Conservation (phyloP, 768 basidiomycete genomes). For the Tulasnella sp. region DNA sequence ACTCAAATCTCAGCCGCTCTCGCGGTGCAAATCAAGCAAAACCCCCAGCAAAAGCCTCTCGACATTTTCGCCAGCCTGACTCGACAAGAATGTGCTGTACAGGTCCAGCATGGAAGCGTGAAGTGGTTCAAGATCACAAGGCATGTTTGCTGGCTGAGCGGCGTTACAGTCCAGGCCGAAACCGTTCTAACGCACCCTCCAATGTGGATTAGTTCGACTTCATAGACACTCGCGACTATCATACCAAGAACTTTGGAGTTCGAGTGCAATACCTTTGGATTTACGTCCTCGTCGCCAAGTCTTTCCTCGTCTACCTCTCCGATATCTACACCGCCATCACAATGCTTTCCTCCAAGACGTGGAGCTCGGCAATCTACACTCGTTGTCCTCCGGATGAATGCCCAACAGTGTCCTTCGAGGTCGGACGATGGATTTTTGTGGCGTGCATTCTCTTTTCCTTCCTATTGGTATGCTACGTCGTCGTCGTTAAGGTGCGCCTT, state of each 20-base stretch:
- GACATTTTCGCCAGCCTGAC: neutral
- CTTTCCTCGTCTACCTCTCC: conserved; percentile 89
- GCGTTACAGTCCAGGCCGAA: neutral
- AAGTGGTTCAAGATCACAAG: conserved; percentile 96
- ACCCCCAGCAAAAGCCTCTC: neutral
- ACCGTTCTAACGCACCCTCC: neutral
- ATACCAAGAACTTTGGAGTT: conserved; percentile 75
- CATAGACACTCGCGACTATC: conserved; percentile 82
- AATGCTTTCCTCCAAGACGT: conserved; percentile 82
- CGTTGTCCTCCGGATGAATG: conserved; percentile 55
- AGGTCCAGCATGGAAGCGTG: conserved; percentile 88
- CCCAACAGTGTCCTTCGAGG: conserved; percentile 64
- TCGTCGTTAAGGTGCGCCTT: neutral
- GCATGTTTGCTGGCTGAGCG: conserved; percentile 31
- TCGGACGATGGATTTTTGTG: conserved; percentile 94
- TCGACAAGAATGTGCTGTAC: conserved; percentile 41
- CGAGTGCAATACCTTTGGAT: conserved; percentile 83
- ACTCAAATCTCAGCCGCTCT: neutral
- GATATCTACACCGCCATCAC: conserved; percentile 97
- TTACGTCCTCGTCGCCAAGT: conserved; percentile 88
- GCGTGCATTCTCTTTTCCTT: conserved; percentile 99
- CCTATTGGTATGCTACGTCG: conserved; percentile 56
- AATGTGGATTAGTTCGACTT: conserved; percentile 75
- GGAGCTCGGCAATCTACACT: conserved; percentile 86
- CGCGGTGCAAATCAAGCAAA: neutral